These are phyloP conservation scores for Candida maesae DNA, from an alignment of 805 yeast genomes.

Conservation along the genomic window DNA sequence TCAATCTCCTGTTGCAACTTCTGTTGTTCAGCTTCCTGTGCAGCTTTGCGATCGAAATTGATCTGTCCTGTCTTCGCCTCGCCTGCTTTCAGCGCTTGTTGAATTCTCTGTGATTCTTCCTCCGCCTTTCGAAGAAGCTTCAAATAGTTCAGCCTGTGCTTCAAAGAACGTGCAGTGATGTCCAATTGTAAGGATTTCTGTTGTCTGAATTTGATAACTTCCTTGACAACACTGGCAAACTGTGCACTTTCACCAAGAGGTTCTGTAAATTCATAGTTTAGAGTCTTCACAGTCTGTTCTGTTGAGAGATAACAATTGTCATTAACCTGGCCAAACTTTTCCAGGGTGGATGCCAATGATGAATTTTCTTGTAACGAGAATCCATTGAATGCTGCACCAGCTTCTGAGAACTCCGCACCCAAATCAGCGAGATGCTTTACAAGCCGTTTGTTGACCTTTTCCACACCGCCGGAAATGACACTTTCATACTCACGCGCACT, in stretches of 20 bases:
- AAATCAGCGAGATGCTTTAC: slow-evolving; percentile 48
- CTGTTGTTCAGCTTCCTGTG: slow-evolving; percentile 17
- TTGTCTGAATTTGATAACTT: slow-evolving; percentile 50
- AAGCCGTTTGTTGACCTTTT: slow-evolving; percentile 53
- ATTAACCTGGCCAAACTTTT: slow-evolving; percentile 79
- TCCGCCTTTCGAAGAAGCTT: slow-evolving; percentile 39
- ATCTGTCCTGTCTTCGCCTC: slow-evolving; percentile 27
- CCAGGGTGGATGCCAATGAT: slow-evolving; percentile 51
- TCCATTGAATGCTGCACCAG: slow-evolving; percentile 64
- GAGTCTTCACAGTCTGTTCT: slow-evolving; percentile 44
- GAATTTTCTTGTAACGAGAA: slow-evolving; percentile 45
- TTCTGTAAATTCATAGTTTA: slow-evolving; percentile 59
- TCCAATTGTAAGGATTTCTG: slow-evolving; percentile 46
- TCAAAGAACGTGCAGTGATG: slow-evolving; percentile 37
- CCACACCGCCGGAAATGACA: slow-evolving; percentile 45
- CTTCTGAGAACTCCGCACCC: slow-evolving; percentile 62
- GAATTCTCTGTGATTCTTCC: slow-evolving; percentile 41
- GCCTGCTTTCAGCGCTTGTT: slow-evolving; percentile 26
- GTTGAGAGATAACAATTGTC: slow-evolving; percentile 63
- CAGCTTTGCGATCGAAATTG: slow-evolving; percentile 26
- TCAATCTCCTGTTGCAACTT: slow-evolving; percentile 5
- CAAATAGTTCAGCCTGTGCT: slow-evolving; percentile 31
- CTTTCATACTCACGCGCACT: slow-evolving; percentile 43
- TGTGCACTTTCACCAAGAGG: slow-evolving; percentile 72
- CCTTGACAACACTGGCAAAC: slow-evolving; percentile 51